Evolutionary conservation across 2,329 filamentous ascomycete genomes (phyloP).

Genomic region (Arthroderma uncinatum): DNA sequence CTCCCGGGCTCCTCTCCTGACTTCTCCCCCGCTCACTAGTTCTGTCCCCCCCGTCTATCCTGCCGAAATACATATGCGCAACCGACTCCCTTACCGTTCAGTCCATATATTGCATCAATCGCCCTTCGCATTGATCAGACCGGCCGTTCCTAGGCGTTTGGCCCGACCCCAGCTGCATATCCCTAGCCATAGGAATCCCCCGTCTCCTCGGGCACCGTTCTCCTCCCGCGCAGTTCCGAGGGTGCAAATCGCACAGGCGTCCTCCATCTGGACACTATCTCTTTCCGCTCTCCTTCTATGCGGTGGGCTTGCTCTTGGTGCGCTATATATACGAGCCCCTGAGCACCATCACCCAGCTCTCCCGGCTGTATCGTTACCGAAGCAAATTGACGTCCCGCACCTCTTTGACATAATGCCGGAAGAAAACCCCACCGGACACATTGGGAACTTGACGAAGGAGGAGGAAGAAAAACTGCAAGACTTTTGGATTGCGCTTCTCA

Average conservation of each 20-base stretch:
- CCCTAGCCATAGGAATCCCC: background rate
- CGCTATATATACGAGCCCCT: slow-evolving; percentile 21
- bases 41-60: background rate
- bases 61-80: background rate
- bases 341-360: background rate
- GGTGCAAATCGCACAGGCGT: slow-evolving; percentile 20
- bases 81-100: background rate
- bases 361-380: background rate
- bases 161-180: background rate
- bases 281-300: slow-evolving; percentile 25
- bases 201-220: background rate
- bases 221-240: background rate
- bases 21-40: slow-evolving; percentile 1
- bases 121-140: background rate
- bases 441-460: slow-evolving; percentile 78
- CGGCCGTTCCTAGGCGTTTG: background rate
- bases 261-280: slow-evolving; percentile 30
- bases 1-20: background rate
- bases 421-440: slow-evolving; percentile 47
- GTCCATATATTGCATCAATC: background rate
- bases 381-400: background rate
- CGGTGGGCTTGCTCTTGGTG: slow-evolving; percentile 26
- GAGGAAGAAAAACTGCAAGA: slow-evolving; percentile 81
- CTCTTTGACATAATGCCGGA: slow-evolving; percentile 21
- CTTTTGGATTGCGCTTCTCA: slow-evolving; percentile 67